Base-by-base conservation (phyloP, 2,329 filamentous ascomycete genomes). In the Waltergamsia citrina region DNA sequence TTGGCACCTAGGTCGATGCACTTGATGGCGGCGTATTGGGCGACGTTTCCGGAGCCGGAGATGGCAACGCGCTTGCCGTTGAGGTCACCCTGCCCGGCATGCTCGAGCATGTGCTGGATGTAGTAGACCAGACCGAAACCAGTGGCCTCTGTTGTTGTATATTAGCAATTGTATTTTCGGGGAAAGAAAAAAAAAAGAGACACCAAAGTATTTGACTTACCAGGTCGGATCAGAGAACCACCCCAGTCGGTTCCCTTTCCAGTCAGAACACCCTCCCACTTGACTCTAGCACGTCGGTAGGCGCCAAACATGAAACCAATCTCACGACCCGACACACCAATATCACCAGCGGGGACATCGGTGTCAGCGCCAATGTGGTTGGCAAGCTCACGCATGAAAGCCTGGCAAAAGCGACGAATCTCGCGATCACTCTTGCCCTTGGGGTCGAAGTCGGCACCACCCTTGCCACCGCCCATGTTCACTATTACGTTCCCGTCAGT, bases 361-460 rank as follows among this genome's bases (percentile, higher is more conserved):
- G 86, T 94, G 62, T 94, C 84, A 46, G 86, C 86, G 49, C 92
- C 87, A 57, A 96, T 96, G 75, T 96, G 88, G 67, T 85, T 87
- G 70, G 74, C 83, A 42, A 98, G 78, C 71, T 95, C 85, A 50
- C 79, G 80, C 92, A 96, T 96, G 73, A 96, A 98, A 39, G 87
- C 67, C 45, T 83, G 78, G 70, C 90, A 96, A 76, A 98, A 96
- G 57, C 85, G 85, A 55, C 92, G 85, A 67, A 96, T 96, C 75
- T 96, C 92, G 60, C 78, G 84, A 66, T 98, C 88, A 36, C 81
- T 84, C 77, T 95, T 96, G 69, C 87, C 88, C 78, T 96, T 98
- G 62, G 92, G 92, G 66, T 96, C 87, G 61, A 98, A 96, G 71
- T 96, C 92, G 59, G 90, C 81, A 53, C 92, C 92, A 66, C 92